phyloP scores from a whole-genome alignment of 768 basidiomycete species.

The Suillus placidus region DNA sequence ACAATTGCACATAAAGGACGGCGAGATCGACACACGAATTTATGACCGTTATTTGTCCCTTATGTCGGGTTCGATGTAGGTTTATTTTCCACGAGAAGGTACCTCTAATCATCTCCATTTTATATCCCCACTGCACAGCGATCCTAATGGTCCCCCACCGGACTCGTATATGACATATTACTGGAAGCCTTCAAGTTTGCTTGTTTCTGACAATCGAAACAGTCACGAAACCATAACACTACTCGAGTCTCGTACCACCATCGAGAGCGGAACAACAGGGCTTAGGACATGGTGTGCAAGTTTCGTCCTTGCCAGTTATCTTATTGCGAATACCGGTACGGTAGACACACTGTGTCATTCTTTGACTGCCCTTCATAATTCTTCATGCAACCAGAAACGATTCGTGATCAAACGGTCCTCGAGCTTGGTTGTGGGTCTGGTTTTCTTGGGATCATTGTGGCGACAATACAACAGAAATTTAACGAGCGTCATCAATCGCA shows the following conservation, averaged over 20 bases:
- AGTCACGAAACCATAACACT: slow-evolving; percentile 55
- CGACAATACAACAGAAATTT: slow-evolving; percentile 51
- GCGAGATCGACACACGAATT: slow-evolving; percentile 66
- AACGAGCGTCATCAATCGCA: neutral
- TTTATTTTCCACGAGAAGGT: neutral
- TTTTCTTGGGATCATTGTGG: slow-evolving; percentile 69
- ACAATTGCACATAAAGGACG: slow-evolving; percentile 39
- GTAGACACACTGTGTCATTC: neutral
- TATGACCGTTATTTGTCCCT: slow-evolving; percentile 64
- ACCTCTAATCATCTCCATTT: slow-evolving; percentile 1
- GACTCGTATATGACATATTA: slow-evolving; percentile 69
- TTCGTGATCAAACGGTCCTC: slow-evolving; percentile 51
- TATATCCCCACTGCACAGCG: slow-evolving; percentile 11
- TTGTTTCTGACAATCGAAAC: neutral
- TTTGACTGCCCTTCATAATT: slow-evolving; percentile 1
- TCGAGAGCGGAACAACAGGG: slow-evolving; percentile 80
- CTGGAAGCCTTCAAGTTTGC: slow-evolving; percentile 42
- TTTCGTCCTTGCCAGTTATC: slow-evolving; percentile 61
- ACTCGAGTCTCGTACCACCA: slow-evolving; percentile 71
- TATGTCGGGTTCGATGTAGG: slow-evolving; percentile 36
- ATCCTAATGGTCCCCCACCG: slow-evolving; percentile 30
- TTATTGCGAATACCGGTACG: slow-evolving; percentile 60
- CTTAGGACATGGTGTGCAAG: slow-evolving; percentile 81
- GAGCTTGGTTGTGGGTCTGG: slow-evolving; percentile 80
- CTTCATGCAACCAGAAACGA: slow-evolving; percentile 37